Evolutionary conservation across 805 yeast species (phyloP).

Genomic region (Tetrapisispora nanseiensis): DNA sequence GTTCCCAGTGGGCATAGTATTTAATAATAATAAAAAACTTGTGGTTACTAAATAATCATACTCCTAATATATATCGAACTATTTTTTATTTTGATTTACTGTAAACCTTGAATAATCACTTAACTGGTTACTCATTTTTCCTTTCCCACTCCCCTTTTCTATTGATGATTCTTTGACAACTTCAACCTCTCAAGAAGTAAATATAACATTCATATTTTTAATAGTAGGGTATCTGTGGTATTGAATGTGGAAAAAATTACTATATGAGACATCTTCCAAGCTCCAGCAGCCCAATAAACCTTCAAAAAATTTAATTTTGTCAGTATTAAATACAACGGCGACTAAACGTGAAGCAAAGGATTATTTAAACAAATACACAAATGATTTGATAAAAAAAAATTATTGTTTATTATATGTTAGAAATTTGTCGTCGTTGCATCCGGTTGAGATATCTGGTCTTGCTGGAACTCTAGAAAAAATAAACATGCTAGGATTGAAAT

Average conservation of each 20-base stretch:
- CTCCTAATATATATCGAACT: too few relatives aligned
- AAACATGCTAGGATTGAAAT: slow-evolving; percentile 51
- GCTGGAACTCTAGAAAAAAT: slow-evolving; percentile 20
- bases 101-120: too few relatives aligned
- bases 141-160: too few relatives aligned
- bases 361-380: slow-evolving; percentile 59
- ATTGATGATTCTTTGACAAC: too few relatives aligned
- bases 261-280: slow-evolving; percentile 4
- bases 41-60: too few relatives aligned
- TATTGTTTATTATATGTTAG: slow-evolving; percentile 25
- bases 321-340: slow-evolving; percentile 82
- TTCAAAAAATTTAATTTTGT: slow-evolving; percentile 59
- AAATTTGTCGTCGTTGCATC: slow-evolving; percentile 9
- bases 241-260: slow-evolving; percentile 15
- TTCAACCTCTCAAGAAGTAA: too few relatives aligned
- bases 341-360: slow-evolving; percentile 87
- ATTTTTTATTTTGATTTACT: too few relatives aligned
- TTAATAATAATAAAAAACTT: too few relatives aligned
- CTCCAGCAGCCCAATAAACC: slow-evolving; percentile 22
- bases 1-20: too few relatives aligned
- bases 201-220: too few relatives aligned
- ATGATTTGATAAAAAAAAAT: slow-evolving; percentile 13
- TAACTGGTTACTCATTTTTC: too few relatives aligned
- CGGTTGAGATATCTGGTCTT: slow-evolving; percentile 7
- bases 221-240: background rate